Evolutionary conservation across 2,329 filamentous ascomycete species (phyloP).

Genomic region (Bertia moriformis): DNA sequence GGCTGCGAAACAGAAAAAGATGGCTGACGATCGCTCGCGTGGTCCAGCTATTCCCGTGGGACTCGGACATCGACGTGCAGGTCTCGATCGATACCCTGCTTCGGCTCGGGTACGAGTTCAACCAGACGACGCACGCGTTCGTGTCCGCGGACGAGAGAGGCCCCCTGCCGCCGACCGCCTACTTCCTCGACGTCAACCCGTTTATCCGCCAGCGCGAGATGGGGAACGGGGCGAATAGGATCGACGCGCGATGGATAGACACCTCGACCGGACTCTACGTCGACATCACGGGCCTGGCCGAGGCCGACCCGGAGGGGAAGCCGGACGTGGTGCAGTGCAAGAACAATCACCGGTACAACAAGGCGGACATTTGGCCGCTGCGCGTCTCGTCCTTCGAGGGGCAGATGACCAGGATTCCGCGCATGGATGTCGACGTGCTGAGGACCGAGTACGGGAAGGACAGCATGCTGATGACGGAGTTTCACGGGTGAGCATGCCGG

Average conservation of each 20-base stretch:
- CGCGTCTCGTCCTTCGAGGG: constrained; percentile 63
- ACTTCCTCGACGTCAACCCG: constrained; percentile 67
- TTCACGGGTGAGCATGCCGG: constrained; percentile 36
- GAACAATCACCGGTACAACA: constrained; percentile 60
- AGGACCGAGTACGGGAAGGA: constrained; percentile 50
- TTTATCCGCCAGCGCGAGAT: constrained; percentile 44
- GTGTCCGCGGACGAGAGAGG: constrained; percentile 16
- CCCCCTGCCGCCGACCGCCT: constrained; percentile 27
- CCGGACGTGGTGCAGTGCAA: constrained; percentile 68
- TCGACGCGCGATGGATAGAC: constrained; percentile 76
- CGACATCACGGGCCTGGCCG: constrained; percentile 66
- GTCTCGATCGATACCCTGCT: constrained; percentile 52
- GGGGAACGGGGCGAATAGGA: constrained; percentile 61
- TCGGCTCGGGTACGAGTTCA: constrained; percentile 50
- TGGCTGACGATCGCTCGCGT: constrained; percentile 11
- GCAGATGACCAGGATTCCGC: constrained; percentile 55
- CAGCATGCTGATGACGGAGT: constrained; percentile 44
- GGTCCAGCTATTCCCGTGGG: constrained; percentile 65
- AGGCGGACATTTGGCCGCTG: constrained; percentile 63
- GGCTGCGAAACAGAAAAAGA: constrained; percentile 1
- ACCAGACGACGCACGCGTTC: constrained; percentile 53
- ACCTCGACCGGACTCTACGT: constrained; percentile 63
- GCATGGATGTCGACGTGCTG: constrained; percentile 50
- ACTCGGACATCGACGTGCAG: constrained; percentile 74
- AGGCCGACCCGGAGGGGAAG: constrained; percentile 39